Base-by-base conservation (phyloP, 208 protist species). In the Tritrichomonas foetus region DNA sequence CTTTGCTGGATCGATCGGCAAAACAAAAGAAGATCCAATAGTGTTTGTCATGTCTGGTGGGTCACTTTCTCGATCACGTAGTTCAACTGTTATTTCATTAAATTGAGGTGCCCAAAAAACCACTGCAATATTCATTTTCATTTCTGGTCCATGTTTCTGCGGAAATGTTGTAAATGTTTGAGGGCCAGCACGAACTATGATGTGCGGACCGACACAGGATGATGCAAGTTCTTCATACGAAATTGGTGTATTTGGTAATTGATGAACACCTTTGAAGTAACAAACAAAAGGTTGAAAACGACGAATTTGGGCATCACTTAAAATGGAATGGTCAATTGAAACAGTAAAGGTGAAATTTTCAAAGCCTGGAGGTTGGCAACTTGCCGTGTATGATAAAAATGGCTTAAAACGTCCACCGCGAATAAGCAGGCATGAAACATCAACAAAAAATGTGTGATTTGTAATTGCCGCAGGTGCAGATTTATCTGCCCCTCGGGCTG, bases 391-490 rank as follows among this genome's bases (percentile, higher is more conserved):
- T 61, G 78, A 39, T 16, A 89, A 89, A 89, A 89, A 89, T 36
- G 41, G 20, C 30, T n/a, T 53, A 39, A 89, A 89, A 44, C 47
- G 33, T 8, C 78, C 78, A 57, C 78, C 78, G 33, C 78, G 44
- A 36, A 89, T 47, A 0, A 89, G 27, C 1, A 89, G 16, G 16
- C 47, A 57, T 33, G 78, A 53, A 41, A 36, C 78, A 57, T 89
- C 78, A 89, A 89, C 47, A 49, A 89, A 89, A 36, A 89, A 89
- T 39, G 47, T 89, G 30, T 89, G 78, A 39, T 89, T 89, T 82
- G 74, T 82, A 49, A 82, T 20, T 14, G 44, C 47, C 0, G 27
- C 30, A 41, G 44, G 47, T n/a, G 27, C 64, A 39, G 47, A 53
- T 89, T 57, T 89, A 57, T 89, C 47, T 39, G 44, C 39, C 39